Evolutionary conservation across 2,329 filamentous ascomycete species (phyloP), one percentile per base, ranked within the genome.

Genomic region (Cyclaneusma minus): DNA sequence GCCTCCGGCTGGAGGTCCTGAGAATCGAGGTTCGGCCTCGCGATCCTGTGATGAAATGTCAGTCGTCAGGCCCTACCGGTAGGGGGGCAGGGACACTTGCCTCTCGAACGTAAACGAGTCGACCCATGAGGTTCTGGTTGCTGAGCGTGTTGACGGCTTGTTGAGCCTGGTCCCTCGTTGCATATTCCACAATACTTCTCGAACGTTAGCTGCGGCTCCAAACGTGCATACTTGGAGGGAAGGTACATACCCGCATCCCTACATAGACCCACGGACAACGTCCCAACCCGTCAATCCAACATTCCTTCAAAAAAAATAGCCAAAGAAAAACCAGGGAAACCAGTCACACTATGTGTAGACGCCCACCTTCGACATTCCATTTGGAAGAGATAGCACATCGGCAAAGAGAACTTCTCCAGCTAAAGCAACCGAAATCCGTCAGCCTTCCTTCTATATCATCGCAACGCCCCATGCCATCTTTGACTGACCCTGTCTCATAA

Each of bases 301-400:
- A 68, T 69, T 89, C 81, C 83, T 78, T 73, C 72, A 82, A 78
- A 49, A 51, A 57, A 62, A 55, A 53, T 46, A 43, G 46, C 50
- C 56, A 61, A 60, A 58, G 54, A 67, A 67, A 72, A 62, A 62
- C 60, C 61, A 59, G 53, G 74, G 60, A 71, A 72, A 70, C 80
- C 81, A 81, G 72, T 77, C 78, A 75, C 70, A 75, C 79, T 78
- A 85, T 68, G 64, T 73, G 66, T 80, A 79, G 68, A 76, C 74
- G 84, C 82, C 83, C 85, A 95, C 87, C 87, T 98, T 98, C 82
- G 87, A 95, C 89, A 98, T 98, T 85, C 89, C 89, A 71, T 98
- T 98, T 52, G 89, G 89, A 77, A 98, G 84, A 59, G 93, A 69
- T 61, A 98, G 76, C 53, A 98, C 89, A 70, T 98, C 89, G 65